These are phyloP conservation scores for Magnusiomyces suaveolens DNA, from an alignment of 1,139 yeast genomes.

Conservation along the genomic window DNA sequence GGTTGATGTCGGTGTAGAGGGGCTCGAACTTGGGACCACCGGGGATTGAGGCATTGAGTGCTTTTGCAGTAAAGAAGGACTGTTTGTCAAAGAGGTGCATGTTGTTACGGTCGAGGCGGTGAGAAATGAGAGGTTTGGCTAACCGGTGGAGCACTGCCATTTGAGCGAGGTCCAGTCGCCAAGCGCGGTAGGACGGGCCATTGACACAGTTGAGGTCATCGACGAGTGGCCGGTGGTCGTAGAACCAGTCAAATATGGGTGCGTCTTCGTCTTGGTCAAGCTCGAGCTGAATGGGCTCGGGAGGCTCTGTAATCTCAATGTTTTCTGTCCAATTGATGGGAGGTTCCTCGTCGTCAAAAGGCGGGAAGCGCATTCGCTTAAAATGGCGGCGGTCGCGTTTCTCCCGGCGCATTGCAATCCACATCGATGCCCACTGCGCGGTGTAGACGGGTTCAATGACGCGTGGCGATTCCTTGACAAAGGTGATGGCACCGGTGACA, in stretches of 20 bases:
- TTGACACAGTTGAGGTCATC: conserved; percentile 50
- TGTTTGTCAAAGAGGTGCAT: conserved; percentile 64
- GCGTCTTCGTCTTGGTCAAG: conserved; percentile 52
- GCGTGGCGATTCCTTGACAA: conserved; percentile 85
- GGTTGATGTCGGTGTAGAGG: conserved; percentile 56
- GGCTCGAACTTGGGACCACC: conserved; percentile 98
- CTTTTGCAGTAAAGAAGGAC: conserved; percentile 82
- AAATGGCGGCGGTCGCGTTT: conserved; percentile 85
- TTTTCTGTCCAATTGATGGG: conserved; percentile 77
- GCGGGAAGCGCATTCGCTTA: conserved; percentile 86
- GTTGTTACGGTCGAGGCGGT: conserved; percentile 46
- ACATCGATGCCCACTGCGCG: conserved; percentile 93
- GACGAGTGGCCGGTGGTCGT: conserved; percentile 63
- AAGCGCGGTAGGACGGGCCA: conserved; percentile 67
- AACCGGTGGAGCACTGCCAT: conserved; percentile 60
- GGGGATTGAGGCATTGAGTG: conserved; percentile 75
- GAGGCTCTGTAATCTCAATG: conserved; percentile 60
- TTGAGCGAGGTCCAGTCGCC: conserved; percentile 55
- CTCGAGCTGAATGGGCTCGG: conserved; percentile 58
- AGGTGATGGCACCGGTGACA: conserved; percentile 86
- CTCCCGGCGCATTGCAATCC: conserved; percentile 90
- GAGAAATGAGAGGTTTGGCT: conserved; percentile 60
- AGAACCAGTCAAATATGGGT: conserved; percentile 63
- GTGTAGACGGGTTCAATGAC: conserved; percentile 85
- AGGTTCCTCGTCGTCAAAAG: conserved; percentile 96